Base-by-base conservation (phyloP, 2,329 filamentous ascomycete species). In the Coniella lustricola region DNA sequence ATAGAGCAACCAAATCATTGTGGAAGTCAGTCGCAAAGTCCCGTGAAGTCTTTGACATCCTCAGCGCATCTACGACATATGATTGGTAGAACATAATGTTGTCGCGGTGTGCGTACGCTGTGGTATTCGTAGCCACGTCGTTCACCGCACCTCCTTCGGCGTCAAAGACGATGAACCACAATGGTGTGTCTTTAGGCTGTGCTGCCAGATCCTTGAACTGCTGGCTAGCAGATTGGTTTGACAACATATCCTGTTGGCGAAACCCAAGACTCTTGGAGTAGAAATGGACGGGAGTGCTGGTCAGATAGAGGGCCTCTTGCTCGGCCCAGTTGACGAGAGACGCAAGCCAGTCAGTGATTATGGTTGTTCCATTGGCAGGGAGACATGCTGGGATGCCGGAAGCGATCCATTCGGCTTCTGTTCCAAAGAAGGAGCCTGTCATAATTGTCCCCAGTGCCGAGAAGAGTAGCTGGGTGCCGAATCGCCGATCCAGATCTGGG, bases 151-250 rank as follows among this genome's bases (percentile, higher is more conserved):
- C 82, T 37, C 79, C 81, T 14, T 73, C 70, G 1, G 77, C 71
- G 58, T 84, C 77, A 57, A 83, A 84, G 37, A 83, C 80, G 49
- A 82, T 64, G 57, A 77, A 76, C 78, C 81, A 83, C 2, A 79
- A 54, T 2, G 74, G 60, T 0, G 76, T 79, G 2, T 73, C 77
- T 49, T 72, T 73, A 44, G 73, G 59, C 1, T 68, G 60, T 0
- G 57, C 55, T 48, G 78, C 73, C 35, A 83, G 62, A 59, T 77
- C 82, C 2, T 67, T 50, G 58, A 84, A 79, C 3, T 84, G 55
- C 0, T 67, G 59, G 13, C 70, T 65, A 37, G 81, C 70, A 4
- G 64, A 64, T 1, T 66, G 58, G 1, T 67, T 61, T 0, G 70
- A 60, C 4, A 82, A 70, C 0, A 76, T 57, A 31, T 78, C 71